Percentiles rank a stretch among this genome's conserved stretches.
phyloP scores from a whole-genome alignment of 2,329 filamentous ascomycete genomes.

The Zelopaecilomyces penicillatus region DNA sequence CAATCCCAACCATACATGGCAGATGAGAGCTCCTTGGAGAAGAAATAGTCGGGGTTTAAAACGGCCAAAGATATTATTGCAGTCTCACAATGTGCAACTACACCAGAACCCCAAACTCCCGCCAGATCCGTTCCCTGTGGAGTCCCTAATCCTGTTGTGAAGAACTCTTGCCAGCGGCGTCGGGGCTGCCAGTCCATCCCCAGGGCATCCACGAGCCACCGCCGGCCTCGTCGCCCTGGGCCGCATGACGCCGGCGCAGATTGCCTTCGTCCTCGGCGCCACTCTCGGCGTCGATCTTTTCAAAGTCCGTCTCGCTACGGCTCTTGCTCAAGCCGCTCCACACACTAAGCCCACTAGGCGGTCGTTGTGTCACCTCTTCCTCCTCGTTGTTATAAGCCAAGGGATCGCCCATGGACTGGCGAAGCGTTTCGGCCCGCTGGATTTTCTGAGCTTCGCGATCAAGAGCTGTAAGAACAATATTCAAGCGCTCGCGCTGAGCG shows the following conservation, averaged over 20 bases:
- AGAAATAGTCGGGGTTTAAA: no score
- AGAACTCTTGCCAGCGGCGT: constrained; percentile 26
- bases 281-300: constrained; percentile 74
- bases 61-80: neutral
- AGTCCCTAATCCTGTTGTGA: constrained; percentile 29
- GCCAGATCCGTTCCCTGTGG: constrained; percentile 13
- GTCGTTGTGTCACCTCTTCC: constrained; percentile 30
- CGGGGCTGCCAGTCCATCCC: constrained; percentile 30
- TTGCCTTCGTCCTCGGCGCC: constrained; percentile 44
- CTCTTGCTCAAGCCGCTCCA: constrained; percentile 64
- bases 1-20: no score
- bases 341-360: constrained; percentile 39
- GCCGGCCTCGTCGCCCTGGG: constrained; percentile 16
- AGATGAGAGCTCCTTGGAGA: no score
- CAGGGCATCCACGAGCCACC: constrained; percentile 40
- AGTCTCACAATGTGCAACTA: constrained; percentile 6
- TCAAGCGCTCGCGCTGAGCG: constrained; percentile 70
- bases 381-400: constrained; percentile 20
- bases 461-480: constrained; percentile 65
- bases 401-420: constrained; percentile 13
- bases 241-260: constrained; percentile 24
- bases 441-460: constrained; percentile 68
- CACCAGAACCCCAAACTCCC: constrained; percentile 21
- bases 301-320: constrained; percentile 80
- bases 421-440: constrained; percentile 26